phyloP scores from a whole-genome alignment of 1,284 basidiomycete genomes.

The Apiotrichum porosum region DNA sequence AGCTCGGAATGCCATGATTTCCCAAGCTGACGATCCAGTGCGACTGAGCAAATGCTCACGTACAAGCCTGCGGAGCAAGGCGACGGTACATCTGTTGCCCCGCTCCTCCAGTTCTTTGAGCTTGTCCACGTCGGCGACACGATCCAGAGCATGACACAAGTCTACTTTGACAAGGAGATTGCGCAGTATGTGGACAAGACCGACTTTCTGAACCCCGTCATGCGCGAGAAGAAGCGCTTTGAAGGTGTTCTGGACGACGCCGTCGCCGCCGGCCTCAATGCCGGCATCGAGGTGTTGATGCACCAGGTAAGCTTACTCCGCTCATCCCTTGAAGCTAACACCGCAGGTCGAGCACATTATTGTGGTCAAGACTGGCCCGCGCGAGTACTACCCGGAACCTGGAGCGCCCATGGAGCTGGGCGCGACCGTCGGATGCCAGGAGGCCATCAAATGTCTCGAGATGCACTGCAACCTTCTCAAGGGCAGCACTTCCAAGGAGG shows the following conservation, averaged over 20 bases:
- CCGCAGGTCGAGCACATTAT: conserved; percentile 87
- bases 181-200: conserved; percentile 81
- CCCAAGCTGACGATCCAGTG: conserved; percentile 53
- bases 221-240: conserved; percentile 93
- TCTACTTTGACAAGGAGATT: conserved; percentile 95
- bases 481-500: conserved; percentile 91
- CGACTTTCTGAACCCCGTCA: conserved; percentile 89
- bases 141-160: conserved; percentile 94
- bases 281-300: conserved; percentile 93
- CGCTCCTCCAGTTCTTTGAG: conserved; percentile 94
- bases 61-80: conserved; percentile 82
- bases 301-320: conserved; percentile 68
- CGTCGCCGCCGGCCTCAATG: conserved; percentile 87
- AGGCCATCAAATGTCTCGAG: conserved; percentile 78
- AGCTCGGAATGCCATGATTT: no score
- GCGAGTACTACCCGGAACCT: conserved; percentile 85
- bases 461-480: conserved; percentile 85
- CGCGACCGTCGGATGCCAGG: conserved; percentile 77
- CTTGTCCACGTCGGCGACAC: conserved; percentile 95
- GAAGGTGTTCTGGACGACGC: conserved; percentile 87
- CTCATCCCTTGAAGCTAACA: conserved; percentile 10
- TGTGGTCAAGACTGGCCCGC: conserved; percentile 68
- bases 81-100: conserved; percentile 72
- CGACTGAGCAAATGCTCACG: conserved; percentile 75
- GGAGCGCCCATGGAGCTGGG: conserved; percentile 69